Base-by-base conservation (phyloP, 768 basidiomycete species). In the Cystofilobasidium bisporidii region DNA sequence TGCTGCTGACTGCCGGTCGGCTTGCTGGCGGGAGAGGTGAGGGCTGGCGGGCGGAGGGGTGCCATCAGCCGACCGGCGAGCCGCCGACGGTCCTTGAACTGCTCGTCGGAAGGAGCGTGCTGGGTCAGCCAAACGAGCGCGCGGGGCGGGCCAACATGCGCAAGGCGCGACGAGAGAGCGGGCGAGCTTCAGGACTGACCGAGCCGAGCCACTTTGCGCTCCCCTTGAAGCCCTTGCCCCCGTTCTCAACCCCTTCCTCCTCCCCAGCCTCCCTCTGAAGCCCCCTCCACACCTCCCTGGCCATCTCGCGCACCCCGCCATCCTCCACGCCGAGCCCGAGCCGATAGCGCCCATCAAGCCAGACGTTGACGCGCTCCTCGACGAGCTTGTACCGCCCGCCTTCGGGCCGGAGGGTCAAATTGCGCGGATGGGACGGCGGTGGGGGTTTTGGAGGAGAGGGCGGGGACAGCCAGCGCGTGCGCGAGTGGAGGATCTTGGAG, bases 171-270 rank as follows among this genome's bases (percentile, higher is more conserved):
- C 12, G 41, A 20, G 41, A 36, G 36, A 36, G 36, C 5, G 36
- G 36, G 36, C 36, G 6, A n/a, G n/a, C n/a, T n/a, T n/a, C n/a
- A 41, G 45, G 47, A 48, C 47, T 17, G 4, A 48, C 53, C 53
- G 53, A 56, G 2, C 53, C 53, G 28, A 56, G 53, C 53, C 53
- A 56, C 53, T 56, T 56, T 28, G 30, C 53, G 53, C 53, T 56
- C 9, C 10, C 53, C 20, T 56, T 56, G 53, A 56, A 56, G 8
- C 2, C 14, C 53, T 56, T 56, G 28, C 6, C 30, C 28, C 32
- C 53, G 28, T 56, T 30, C 17, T 30, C 18, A 1, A 14, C 53
- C 28, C 30, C 53, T 26, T 11, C 30, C 15, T 2, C 17, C 30
- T 32, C 53, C 12, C 15, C n/a, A 3, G 20, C n/a, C n/a, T 48